Evolutionary conservation across 2,329 filamentous ascomycete genomes (phyloP), one percentile per base, ranked within the genome.

Genomic region (Endocalyx cinctus): DNA sequence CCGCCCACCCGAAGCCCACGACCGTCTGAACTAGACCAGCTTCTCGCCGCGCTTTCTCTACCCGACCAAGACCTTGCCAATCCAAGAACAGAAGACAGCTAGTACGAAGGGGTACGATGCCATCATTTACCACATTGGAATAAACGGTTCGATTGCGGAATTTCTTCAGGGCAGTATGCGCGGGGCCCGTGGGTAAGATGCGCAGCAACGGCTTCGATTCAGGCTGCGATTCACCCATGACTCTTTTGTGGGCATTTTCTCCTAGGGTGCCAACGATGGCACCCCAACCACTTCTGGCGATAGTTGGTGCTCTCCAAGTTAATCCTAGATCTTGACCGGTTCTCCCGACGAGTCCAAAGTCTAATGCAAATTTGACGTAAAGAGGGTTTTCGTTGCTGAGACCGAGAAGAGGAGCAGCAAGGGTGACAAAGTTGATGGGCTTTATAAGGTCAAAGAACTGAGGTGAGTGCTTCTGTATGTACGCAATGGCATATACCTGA

Each of bases 51-150:
- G 92, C 90, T 60, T 98, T 98, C 46, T 97, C 88, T 2, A 98
- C 92, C 25, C 87, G 82, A 5, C 84, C 90, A 4, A 98, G 67
- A 0, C 92, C 92, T 60, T 89, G 84, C 92, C 92, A 98, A 56
- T 98, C 92, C 2, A 98, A 67, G 52, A 98, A 98, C 5, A 98
- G 64, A n/a, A 98, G 68, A 58, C 90, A 98, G 43, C 90, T 97
- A 5, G 92, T 98, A 15, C 92, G 79, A 20, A 98, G 66, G 3
- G 92, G 92, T 5, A 98, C 92, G 47, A 98, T 96, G 4, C 89
- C 90, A 60, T 97, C 90, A 53, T 97, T 97, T 47, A 97, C 90
- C 10, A 97, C 89, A 51, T 97, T 97, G 2, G 89, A 95, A 58
- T 97, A 97, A 2, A 96, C 72, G 0, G 92, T 97, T 12, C 90